Percentiles rank a stretch among this genome's conserved stretches.
phyloP scores from a whole-genome alignment of 768 basidiomycete genomes.

The Macrolepiota dolichaula region DNA sequence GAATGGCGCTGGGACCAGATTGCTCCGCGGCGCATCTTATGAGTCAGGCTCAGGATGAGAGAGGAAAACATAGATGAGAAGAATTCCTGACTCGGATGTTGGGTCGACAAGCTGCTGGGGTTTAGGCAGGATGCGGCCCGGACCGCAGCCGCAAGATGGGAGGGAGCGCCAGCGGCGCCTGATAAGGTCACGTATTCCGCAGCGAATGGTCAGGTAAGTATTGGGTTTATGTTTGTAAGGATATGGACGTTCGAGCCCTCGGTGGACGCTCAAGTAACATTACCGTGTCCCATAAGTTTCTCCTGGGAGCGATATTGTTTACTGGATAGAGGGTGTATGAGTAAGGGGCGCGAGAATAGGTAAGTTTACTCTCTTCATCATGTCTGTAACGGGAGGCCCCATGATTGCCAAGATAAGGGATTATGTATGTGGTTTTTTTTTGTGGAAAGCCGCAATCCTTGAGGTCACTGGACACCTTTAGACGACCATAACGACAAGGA shows the following conservation, averaged over 20 bases:
- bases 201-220: neutral
- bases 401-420: no score
- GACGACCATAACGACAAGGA: no score
- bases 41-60: neutral
- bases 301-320: no score
- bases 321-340: no score
- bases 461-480: no score
- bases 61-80: neutral
- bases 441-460: no score
- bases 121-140: neutral
- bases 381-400: no score
- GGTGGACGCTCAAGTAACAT: neutral
- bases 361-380: no score
- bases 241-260: neutral
- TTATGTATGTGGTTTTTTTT: no score
- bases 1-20: neutral
- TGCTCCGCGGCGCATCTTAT: neutral
- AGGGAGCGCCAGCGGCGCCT: neutral
- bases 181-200: neutral
- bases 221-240: neutral
- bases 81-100: neutral
- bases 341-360: no score
- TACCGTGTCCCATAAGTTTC: no score
- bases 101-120: neutral
- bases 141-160: no score